Conservation (phyloP, 2,329 filamentous ascomycete species). For the Phyllosticta paracitricarpa region DNA sequence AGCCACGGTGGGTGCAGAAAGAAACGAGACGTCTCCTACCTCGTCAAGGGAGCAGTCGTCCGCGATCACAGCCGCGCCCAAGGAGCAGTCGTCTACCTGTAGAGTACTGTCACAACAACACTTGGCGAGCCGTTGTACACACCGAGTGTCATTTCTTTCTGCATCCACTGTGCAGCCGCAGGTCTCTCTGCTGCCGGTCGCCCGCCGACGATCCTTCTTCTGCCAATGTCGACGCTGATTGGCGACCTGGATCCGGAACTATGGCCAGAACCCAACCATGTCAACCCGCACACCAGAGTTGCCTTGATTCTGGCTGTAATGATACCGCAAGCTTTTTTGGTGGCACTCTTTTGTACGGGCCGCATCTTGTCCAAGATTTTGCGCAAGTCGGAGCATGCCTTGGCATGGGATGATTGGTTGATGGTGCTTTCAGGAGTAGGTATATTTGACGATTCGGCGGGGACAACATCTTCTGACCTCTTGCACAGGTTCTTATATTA, state of each 20-base stretch:
- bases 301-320: constrained; percentile 18
- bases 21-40: no score
- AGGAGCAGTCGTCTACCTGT: no score
- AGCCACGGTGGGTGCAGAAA: not conserved
- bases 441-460: not conserved
- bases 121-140: no score
- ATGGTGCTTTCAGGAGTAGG: constrained; percentile 19
- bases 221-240: constrained; percentile 6
- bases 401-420: constrained; percentile 20
- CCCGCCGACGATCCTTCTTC: not conserved
- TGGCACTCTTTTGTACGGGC: constrained; percentile 5
- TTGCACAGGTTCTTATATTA: constrained; percentile 11
- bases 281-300: constrained; percentile 17
- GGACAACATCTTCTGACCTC: not conserved
- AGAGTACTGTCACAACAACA: no score
- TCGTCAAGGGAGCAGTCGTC: no score
- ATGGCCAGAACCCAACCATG: constrained; percentile 22
- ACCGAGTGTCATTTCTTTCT: no score
- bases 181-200: not conserved
- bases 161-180: no score
- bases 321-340: constrained; percentile 16
- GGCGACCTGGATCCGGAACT: constrained; percentile 2
- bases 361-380: constrained; percentile 18
- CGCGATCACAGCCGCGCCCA: no score
- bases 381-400: constrained; percentile 15